phyloP scores from a whole-genome alignment of 352 stramenopile genomes.

The Aphanomyces astaci region DNA sequence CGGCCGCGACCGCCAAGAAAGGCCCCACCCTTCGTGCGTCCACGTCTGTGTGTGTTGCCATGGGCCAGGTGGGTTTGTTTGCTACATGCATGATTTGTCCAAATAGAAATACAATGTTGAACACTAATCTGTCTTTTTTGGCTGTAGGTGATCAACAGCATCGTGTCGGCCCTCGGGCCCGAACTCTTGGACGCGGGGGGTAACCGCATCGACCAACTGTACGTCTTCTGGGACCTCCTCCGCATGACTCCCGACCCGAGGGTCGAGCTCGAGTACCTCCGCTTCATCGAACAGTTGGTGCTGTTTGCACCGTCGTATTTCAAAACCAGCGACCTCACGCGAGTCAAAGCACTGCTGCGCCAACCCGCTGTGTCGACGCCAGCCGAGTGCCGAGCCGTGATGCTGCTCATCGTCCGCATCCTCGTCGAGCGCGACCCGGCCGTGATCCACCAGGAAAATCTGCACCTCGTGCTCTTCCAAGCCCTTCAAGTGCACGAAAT shows the following conservation, averaged over 20 bases:
- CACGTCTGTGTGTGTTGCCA: constrained; percentile 28
- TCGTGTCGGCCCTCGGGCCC: constrained; percentile 54
- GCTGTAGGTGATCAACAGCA: constrained; percentile 48
- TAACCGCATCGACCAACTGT: constrained; percentile 52
- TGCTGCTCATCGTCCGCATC: constrained; percentile 70
- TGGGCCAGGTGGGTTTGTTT: constrained; percentile 39
- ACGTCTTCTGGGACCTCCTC: constrained; percentile 61
- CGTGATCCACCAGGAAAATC: constrained; percentile 47
- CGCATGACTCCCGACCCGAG: constrained; percentile 58
- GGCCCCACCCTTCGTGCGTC: constrained; percentile 9
- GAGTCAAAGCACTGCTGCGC: constrained; percentile 2
- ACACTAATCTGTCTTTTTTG: too few relatives aligned
- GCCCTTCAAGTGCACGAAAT: constrained; percentile 67
- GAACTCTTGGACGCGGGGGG: constrained; percentile 35
- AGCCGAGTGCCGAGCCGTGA: constrained; percentile 36
- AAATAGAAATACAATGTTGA: too few relatives aligned
- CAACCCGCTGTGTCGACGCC: neutral
- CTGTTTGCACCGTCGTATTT: constrained; percentile 67
- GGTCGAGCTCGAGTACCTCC: constrained; percentile 69
- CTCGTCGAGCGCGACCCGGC: constrained; percentile 65
- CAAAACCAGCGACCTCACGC: constrained; percentile 12
- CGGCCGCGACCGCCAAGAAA: constrained; percentile 53
- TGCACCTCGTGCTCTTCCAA: constrained; percentile 69
- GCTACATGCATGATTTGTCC: too few relatives aligned
- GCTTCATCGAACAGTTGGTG: constrained; percentile 76